phyloP scores from a whole-genome alignment of 228 moss, liverwort and hornwort species.

The Sphagnum magellanicum region DNA sequence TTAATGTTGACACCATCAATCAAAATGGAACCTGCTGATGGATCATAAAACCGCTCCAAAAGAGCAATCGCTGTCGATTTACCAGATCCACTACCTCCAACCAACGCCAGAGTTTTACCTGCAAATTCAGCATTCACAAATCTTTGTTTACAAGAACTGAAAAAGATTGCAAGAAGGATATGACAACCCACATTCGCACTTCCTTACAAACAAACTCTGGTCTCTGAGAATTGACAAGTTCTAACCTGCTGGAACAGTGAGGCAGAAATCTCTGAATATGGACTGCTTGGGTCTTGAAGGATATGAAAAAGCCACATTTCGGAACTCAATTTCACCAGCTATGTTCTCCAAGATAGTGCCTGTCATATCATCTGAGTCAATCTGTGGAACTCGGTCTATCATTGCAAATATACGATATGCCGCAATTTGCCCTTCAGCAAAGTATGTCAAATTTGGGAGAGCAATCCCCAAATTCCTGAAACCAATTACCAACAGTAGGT shows the following conservation, averaged over 20 bases:
- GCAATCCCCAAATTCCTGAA: slow-evolving; percentile 28
- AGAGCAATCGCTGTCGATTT: slow-evolving; percentile 40
- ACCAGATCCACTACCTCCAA: slow-evolving; percentile 37
- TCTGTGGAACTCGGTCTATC: slow-evolving; percentile 36
- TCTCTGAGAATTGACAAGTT: not conserved
- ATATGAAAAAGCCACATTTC: slow-evolving; percentile 26
- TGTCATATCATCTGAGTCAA: slow-evolving; percentile 32
- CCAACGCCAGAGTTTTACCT: slow-evolving; percentile 34
- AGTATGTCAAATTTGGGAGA: slow-evolving; percentile 32
- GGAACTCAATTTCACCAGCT: slow-evolving; percentile 24
- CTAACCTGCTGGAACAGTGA: slow-evolving; percentile 29
- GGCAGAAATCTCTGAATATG: slow-evolving; percentile 36
- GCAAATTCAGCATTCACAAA: not conserved
- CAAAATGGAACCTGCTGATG: slow-evolving; percentile 21
- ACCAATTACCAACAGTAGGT: too few relatives aligned
- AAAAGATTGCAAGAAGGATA: not conserved
- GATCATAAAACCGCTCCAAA: slow-evolving; percentile 40
- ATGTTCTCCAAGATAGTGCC: slow-evolving; percentile 28
- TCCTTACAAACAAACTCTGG: not conserved
- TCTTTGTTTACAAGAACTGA: not conserved
- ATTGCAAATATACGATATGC: slow-evolving; percentile 32
- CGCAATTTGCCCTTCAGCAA: slow-evolving; percentile 39
- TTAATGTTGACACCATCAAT: slow-evolving; percentile 29
- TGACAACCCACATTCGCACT: not conserved
- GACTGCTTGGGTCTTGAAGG: slow-evolving; percentile 37